Base-by-base conservation (phyloP, 1,284 basidiomycete genomes). In the Naganishia cerealis region DNA sequence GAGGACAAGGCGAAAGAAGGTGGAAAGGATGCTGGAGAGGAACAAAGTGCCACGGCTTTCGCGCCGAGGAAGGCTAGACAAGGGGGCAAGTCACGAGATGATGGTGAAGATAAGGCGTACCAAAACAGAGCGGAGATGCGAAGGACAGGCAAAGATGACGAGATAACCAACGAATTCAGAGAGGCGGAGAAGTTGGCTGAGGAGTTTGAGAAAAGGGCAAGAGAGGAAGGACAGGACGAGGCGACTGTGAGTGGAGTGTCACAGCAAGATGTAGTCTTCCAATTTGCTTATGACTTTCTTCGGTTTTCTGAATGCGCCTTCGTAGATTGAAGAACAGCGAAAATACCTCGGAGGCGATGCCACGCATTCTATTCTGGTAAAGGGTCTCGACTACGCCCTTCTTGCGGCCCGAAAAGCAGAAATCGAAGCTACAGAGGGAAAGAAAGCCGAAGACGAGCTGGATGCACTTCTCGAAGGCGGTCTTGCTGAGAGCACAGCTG, bases 281-380 rank as follows among this genome's bases (percentile, higher is more conserved):
- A 8, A 8, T 18, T 36, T 3, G 7, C 33, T 36, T 9, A 43
- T 39, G 43, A 36, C 43, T 13, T 12, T 24, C 21, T 21, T 12
- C 33, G 33, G 15, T 26, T 43, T 18, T 24, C 42, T 24, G 8
- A 33, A n/a, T 21, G 16, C 29, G 16, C 15, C 21, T 29, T 33
- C 12, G 21, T 63, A 91, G 87, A 81, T 93, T 18, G 90, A 92
- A 65, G 85, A 87, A 67, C 86, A 91, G 76, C 85, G 92, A 54
- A 84, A 84, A 55, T 92, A 91, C 77, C 85, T 94, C 1, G 92
- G 92, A n/a, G 92, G 92, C 42, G 92, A 95, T 78, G 86, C 87
- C 52, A 86, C 88, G 65, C 91, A 94, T 77, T 88, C 90, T 3
- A 86, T 94, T 56, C 86, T 94, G 4, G 91, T 94, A 50, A 94